Evolutionary conservation across 1,284 basidiomycete species (phyloP).

Genomic region (Schizophyllum amplum): DNA sequence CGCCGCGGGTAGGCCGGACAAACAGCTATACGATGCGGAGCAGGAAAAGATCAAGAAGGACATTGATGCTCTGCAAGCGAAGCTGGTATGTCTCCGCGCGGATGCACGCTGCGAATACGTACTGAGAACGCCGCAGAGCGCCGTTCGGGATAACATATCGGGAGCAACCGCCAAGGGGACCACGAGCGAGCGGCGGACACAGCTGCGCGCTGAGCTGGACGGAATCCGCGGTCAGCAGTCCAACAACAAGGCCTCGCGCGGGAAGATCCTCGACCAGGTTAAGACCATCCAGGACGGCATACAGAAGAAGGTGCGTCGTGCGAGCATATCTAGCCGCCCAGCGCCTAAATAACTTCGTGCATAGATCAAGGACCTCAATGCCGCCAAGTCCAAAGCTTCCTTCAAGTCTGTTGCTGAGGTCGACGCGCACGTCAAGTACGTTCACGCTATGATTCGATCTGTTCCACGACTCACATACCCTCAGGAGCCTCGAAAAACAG

Average conservation of each 20-base stretch:
- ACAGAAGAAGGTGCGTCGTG: slow-evolving; percentile 68
- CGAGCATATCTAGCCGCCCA: slow-evolving; percentile 4
- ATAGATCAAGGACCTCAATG: slow-evolving; percentile 81
- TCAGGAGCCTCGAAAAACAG: slow-evolving; percentile 78
- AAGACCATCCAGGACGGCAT: slow-evolving; percentile 77
- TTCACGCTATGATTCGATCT: slow-evolving; percentile 7
- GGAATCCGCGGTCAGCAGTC: slow-evolving; percentile 76
- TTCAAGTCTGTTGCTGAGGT: slow-evolving; percentile 87
- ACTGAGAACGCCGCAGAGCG: slow-evolving; percentile 40
- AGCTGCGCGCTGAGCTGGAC: slow-evolving; percentile 81
- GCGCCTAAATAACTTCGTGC: slow-evolving; percentile 7
- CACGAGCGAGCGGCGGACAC: slow-evolving; percentile 66
- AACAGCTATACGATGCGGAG: slow-evolving; percentile 71
- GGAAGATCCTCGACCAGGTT: slow-evolving; percentile 78
- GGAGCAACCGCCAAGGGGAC: slow-evolving; percentile 46
- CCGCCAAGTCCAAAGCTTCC: slow-evolving; percentile 72
- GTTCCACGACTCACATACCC: slow-evolving; percentile 6
- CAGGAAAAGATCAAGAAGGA: slow-evolving; percentile 78
- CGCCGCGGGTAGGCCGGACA: slow-evolving; percentile 65
- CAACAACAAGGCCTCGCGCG: slow-evolving; percentile 67
- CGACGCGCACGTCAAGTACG: slow-evolving; percentile 80
- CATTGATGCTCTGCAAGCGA: slow-evolving; percentile 73
- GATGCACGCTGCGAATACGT: background rate
- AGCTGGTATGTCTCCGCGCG: slow-evolving; percentile 54
- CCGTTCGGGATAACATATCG: slow-evolving; percentile 74